These are phyloP conservation scores for Penicillium sp. DNA, from an alignment of 2,329 filamentous ascomycete species.

Conservation along the genomic window DNA sequence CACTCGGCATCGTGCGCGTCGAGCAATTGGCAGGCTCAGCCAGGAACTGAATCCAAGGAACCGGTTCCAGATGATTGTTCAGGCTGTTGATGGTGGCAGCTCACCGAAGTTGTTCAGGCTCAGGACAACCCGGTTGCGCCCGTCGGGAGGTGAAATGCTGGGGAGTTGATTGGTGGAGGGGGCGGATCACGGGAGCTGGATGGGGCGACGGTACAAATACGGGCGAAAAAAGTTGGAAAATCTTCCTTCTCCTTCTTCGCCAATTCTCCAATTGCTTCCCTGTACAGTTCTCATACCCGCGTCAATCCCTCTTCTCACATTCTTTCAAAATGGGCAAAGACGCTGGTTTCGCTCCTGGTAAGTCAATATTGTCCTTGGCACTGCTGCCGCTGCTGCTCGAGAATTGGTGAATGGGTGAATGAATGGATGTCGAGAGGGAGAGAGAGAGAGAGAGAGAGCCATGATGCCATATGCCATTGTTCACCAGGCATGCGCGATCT, in stretches of 20 bases:
- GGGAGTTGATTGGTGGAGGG: conserved; percentile 35
- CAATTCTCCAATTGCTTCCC: conserved; percentile 17
- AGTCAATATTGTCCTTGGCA: conserved; percentile 5
- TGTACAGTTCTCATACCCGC: conserved; percentile 24
- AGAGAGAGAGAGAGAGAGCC: not conserved
- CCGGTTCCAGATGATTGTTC: not conserved
- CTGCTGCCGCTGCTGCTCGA: not conserved
- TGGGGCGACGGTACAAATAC: conserved; percentile 41
- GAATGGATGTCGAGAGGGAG: not conserved
- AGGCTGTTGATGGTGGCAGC: not conserved
- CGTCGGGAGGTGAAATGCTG: conserved; percentile 38
- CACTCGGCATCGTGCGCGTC: not conserved
- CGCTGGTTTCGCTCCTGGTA: conserved; percentile 31
- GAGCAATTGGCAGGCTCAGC: not conserved
- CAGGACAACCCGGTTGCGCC: conserved; percentile 37
- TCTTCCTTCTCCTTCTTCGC: conserved; percentile 30
- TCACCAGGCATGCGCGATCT: not conserved
- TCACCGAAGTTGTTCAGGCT: conserved; percentile 13
- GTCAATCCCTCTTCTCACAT: conserved; percentile 15
- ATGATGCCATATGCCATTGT: not conserved
- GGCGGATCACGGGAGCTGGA: conserved; percentile 38
- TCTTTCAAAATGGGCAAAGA: conserved; percentile 29
- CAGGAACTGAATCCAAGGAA: not conserved
- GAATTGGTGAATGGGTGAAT: not conserved
- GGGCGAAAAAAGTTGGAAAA: conserved; percentile 26